phyloP scores from a whole-genome alignment of 1,284 basidiomycete species.

The Athelia psychrophila region DNA sequence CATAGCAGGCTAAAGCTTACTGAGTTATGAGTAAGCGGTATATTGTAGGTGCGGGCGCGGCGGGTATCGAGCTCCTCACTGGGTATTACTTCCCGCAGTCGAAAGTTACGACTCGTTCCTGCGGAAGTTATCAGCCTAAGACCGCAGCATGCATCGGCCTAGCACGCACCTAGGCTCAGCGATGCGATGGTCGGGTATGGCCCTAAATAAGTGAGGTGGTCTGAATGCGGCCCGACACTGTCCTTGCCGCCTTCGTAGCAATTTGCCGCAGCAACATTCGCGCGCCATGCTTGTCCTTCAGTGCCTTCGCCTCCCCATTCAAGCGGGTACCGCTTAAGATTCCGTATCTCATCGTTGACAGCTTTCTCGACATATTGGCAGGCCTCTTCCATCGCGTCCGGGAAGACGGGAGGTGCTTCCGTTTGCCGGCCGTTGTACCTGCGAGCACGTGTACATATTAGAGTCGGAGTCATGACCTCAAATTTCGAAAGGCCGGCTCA shows the following conservation, averaged over 20 bases:
- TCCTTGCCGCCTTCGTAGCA: slow-evolving; percentile 86
- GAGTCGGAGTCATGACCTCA: not conserved
- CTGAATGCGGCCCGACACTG: slow-evolving; percentile 86
- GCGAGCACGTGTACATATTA: not conserved
- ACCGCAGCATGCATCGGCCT: slow-evolving; percentile 3
- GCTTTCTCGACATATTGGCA: slow-evolving; percentile 73
- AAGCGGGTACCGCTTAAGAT: slow-evolving; percentile 58
- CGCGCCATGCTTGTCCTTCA: slow-evolving; percentile 61
- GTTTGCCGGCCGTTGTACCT: slow-evolving; percentile 80
- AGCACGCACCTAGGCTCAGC: slow-evolving; percentile 74
- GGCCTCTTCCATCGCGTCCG: slow-evolving; percentile 74
- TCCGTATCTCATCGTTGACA: slow-evolving; percentile 73
- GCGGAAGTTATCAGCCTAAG: slow-evolving; percentile 3
- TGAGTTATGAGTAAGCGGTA: slow-evolving; percentile 83
- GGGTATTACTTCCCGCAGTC: slow-evolving; percentile 73
- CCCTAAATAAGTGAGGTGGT: slow-evolving; percentile 78
- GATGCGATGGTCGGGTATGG: slow-evolving; percentile 94
- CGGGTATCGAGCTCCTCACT: slow-evolving; percentile 51
- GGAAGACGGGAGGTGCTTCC: slow-evolving; percentile 58
- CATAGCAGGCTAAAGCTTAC: slow-evolving; percentile 34
- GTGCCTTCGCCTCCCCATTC: slow-evolving; percentile 60
- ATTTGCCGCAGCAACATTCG: slow-evolving; percentile 91
- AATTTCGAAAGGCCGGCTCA: slow-evolving; percentile 22
- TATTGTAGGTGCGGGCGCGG: slow-evolving; percentile 76
- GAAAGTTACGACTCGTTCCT: slow-evolving; percentile 76